Evolutionary conservation across 768 basidiomycete genomes (phyloP).

Genomic region (Pleurotus sapidus): DNA sequence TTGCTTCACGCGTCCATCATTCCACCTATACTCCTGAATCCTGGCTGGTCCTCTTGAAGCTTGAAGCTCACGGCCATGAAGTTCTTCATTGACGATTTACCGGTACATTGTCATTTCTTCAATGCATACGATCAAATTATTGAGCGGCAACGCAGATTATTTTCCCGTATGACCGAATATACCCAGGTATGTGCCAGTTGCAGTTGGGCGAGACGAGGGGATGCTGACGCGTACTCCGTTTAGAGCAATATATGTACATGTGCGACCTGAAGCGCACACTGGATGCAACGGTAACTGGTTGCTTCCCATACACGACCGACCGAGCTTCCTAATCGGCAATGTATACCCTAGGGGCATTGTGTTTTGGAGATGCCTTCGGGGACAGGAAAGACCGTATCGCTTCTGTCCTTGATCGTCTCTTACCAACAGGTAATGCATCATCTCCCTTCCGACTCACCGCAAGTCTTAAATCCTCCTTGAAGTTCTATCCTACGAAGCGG

Average conservation of each 20-base stretch:
- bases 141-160: conserved; percentile 53
- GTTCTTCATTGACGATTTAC: conserved; percentile 79
- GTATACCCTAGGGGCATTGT: conserved; percentile 78
- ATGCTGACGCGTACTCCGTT: conserved; percentile 8
- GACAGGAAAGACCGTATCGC: conserved; percentile 97
- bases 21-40: too few relatives aligned
- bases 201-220: neutral
- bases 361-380: conserved; percentile 99
- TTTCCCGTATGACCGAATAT: conserved; percentile 94
- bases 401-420: conserved; percentile 93
- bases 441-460: neutral
- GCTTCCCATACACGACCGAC: neutral
- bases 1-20: too few relatives aligned
- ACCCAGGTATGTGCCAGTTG: conserved; percentile 65
- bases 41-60: conserved; percentile 2
- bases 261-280: conserved; percentile 96
- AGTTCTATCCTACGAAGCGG: conserved; percentile 91
- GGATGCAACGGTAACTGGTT: conserved; percentile 76
- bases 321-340: neutral
- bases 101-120: conserved; percentile 41
- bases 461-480: conserved; percentile 12
- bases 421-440: conserved; percentile 78
- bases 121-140: neutral
- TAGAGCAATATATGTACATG: conserved; percentile 99
- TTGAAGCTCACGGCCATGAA: conserved; percentile 49